Evolutionary conservation across 345 rosid genomes (phyloP), one percentile per base, ranked within the genome.

Genomic region (Mercurialis annua): DNA sequence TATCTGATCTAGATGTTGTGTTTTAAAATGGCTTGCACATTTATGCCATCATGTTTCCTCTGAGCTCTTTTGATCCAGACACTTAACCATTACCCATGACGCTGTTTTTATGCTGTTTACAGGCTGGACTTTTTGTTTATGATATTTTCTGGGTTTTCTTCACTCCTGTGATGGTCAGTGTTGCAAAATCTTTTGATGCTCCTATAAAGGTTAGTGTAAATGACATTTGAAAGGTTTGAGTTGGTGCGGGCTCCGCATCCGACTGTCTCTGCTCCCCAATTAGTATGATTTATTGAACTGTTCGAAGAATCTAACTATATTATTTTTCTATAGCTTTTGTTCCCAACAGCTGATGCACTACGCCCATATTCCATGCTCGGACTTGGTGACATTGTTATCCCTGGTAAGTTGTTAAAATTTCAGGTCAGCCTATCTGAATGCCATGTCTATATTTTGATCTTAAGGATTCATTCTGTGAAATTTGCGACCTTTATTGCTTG

Each of bases 91-190:
- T 26, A 0, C 20, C 36, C 31, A 49, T 62, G 23, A 62, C 24
- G 27, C 23, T 16, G 56, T 58, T 62, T 18, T 46, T 18, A 36
- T 63, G 11, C 31, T 14, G 47, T 47, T 51, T 77, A 78, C 75
- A 95, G 99, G 96, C 86, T 66, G 99, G 98, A 52, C 97, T 95
- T 72, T 95, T 95, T 79, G 88, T 89, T 40, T 94, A 92, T 60
- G 98, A 95, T 75, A 92, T 92, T 68, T 95, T 95, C 84, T 95
- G 98, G 98, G 97, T 95, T 80, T 95, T 95, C 90, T 92, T 95
- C 77, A 95, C 99, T 59, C 99, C 97, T 1, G 99, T 95, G 40
- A 95, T 95, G 98, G 99, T 95, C 66, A 89, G 97, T 66, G 98
- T 95, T 65, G 99, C 98, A 57, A 95, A 90, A 83, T 95, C 99